These are phyloP conservation scores for Calonectria fujianensis DNA, from an alignment of 2,329 filamentous ascomycete species.

Conservation along the genomic window DNA sequence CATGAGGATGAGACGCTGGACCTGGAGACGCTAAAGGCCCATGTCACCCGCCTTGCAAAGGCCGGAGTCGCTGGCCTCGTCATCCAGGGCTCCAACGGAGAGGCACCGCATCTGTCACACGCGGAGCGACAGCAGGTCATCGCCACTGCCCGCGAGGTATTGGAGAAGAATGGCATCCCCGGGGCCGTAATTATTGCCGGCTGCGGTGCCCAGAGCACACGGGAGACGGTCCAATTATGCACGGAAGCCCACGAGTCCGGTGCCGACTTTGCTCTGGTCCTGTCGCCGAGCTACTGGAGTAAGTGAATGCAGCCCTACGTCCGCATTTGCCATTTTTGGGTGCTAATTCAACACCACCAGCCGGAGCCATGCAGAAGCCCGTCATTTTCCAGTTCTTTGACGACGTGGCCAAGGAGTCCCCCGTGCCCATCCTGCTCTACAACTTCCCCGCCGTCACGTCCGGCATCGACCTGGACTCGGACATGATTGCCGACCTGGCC, in stretches of 20 bases:
- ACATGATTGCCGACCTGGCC: constrained; percentile 63
- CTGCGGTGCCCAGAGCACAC: constrained; percentile 80
- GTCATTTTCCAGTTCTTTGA: constrained; percentile 76
- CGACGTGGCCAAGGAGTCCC: constrained; percentile 73
- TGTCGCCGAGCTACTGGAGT: constrained; percentile 83
- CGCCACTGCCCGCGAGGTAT: constrained; percentile 75
- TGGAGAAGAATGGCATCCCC: constrained; percentile 74
- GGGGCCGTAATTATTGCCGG: constrained; percentile 80
- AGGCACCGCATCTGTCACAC: constrained; percentile 81
- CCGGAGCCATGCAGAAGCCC: constrained; percentile 62
- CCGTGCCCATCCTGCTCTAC: constrained; percentile 78
- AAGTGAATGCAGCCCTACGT: constrained; percentile 51
- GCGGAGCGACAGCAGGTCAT: constrained; percentile 80
- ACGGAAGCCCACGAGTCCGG: constrained; percentile 78
- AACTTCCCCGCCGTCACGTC: constrained; percentile 77
- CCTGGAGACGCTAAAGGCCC: constrained; percentile 68
- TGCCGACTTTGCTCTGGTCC: constrained; percentile 79
- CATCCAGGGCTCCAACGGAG: constrained; percentile 84
- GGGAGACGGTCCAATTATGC: constrained; percentile 80
- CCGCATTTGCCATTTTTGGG: background rate
- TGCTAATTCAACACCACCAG: constrained; percentile 10
- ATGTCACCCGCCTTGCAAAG: constrained; percentile 76
- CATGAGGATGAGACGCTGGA: constrained; percentile 74
- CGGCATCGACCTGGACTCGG: constrained; percentile 76
- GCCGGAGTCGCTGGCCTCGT: constrained; percentile 81